Evolutionary conservation across 1,139 yeast genomes (phyloP).

Genomic region (Scheffersomyces quercinus): DNA sequence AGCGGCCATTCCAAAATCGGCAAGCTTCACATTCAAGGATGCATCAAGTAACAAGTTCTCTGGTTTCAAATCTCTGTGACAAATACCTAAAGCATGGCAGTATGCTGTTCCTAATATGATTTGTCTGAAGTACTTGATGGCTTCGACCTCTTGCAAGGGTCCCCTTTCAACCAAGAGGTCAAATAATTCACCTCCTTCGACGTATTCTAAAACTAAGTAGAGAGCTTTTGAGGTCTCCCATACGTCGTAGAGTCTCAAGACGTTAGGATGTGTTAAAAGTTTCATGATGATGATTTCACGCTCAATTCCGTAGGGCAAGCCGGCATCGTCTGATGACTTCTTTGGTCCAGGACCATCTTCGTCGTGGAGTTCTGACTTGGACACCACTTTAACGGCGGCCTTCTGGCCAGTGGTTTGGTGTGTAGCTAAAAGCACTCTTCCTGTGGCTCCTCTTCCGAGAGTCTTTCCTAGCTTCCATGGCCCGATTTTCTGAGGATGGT

Average conservation of each 20-base stretch:
- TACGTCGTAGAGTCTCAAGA: constrained; percentile 73
- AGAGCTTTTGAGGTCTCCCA: constrained; percentile 82
- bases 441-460: constrained; percentile 80
- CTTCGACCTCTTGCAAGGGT: constrained; percentile 73
- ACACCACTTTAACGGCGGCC: constrained; percentile 81
- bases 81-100: constrained; percentile 77
- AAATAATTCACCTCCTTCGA: constrained; percentile 81
- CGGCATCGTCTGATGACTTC: constrained; percentile 44
- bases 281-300: constrained; percentile 84
- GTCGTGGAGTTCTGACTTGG: constrained; percentile 56
- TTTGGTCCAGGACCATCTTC: constrained; percentile 34
- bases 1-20: constrained; percentile 90
- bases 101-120: constrained; percentile 78
- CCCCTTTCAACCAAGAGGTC: constrained; percentile 79
- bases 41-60: constrained; percentile 72
- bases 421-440: constrained; percentile 73
- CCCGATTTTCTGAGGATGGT: constrained; percentile 57
- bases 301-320: constrained; percentile 78
- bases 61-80: constrained; percentile 81
- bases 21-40: constrained; percentile 68
- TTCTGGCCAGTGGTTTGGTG: constrained; percentile 67
- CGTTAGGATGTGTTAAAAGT: constrained; percentile 72
- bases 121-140: constrained; percentile 73
- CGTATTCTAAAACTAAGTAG: constrained; percentile 74
- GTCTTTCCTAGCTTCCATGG: constrained; percentile 84